These are phyloP conservation scores for Dothideomycetidae sp. DNA, from an alignment of 2,329 filamentous ascomycete species.

Conservation along the genomic window DNA sequence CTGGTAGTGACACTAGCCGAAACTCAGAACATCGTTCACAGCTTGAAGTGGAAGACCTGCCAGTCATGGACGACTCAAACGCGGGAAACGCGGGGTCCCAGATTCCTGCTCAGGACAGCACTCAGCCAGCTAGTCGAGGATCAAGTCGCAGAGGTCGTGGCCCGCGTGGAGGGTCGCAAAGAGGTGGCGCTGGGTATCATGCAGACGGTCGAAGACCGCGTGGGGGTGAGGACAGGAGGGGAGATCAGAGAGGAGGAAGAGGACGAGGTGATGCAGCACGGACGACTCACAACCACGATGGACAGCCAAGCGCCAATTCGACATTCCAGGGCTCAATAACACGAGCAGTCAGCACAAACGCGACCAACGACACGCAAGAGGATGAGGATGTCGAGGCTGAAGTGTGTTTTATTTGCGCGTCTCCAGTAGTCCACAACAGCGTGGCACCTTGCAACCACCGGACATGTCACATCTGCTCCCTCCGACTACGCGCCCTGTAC, in stretches of 20 bases:
- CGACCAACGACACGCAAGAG: conserved; percentile 5
- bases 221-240: conserved; percentile 18
- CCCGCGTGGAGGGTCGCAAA: conserved; percentile 17
- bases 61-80: too few species aligned
- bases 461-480: conserved; percentile 89
- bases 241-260: conserved; percentile 18
- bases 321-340: conserved; percentile 19
- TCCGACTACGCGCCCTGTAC: conserved; percentile 84
- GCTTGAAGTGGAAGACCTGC: too few species aligned
- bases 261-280: conserved; percentile 23
- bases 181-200: conserved; percentile 15
- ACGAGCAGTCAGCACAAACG: conserved; percentile 10
- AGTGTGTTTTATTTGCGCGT: conserved; percentile 96
- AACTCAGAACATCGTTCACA: too few species aligned
- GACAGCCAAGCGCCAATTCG: conserved; percentile 14
- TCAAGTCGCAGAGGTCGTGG: conserved; percentile 5
- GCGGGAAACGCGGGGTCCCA: conserved; percentile 3
- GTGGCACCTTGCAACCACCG: conserved; percentile 91
- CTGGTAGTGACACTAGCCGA: too few species aligned
- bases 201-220: conserved; percentile 8
- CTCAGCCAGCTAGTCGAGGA: background rate
- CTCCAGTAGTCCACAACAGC: conserved; percentile 71
- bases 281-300: conserved; percentile 17
- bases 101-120: background rate
- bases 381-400: conserved; percentile 40